These are phyloP conservation scores for Penicillium canariense DNA, from an alignment of 495 filamentous ascomycete species.

Conservation along the genomic window DNA sequence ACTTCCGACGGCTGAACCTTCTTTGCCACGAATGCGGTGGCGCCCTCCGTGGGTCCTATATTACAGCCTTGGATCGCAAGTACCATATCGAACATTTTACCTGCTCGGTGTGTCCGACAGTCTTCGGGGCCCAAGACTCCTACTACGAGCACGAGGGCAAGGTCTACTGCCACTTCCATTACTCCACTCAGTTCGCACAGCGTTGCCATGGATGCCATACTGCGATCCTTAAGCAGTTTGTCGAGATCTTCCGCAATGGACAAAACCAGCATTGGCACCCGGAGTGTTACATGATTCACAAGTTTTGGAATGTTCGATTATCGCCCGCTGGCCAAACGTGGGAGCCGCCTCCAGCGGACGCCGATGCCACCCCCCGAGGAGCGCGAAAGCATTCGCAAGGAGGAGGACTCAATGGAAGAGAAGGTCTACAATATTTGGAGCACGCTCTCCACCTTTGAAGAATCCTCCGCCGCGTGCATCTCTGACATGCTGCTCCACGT, in stretches of 20 bases:
- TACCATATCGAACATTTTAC: constrained; percentile 99
- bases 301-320: constrained; percentile 98
- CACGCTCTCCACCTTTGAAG: constrained; percentile 93
- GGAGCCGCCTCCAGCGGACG: constrained; percentile 48
- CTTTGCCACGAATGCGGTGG: constrained; percentile 90
- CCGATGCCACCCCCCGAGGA: constrained; percentile 69
- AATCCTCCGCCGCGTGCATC: constrained; percentile 96
- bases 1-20: constrained; percentile 88
- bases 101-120: constrained; percentile 92
- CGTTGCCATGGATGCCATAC: constrained; percentile 95
- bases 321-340: constrained; percentile 54
- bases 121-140: constrained; percentile 96
- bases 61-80: constrained; percentile 94
- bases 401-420: constrained; percentile 93
- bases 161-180: constrained; percentile 98
- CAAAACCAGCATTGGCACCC: constrained; percentile 99
- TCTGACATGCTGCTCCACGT: constrained; percentile 99
- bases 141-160: constrained; percentile 98
- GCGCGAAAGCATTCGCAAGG: constrained; percentile 70
- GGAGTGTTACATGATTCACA: constrained; percentile 99
- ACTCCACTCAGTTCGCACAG: constrained; percentile 96
- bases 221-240: constrained; percentile 98
- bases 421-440: constrained; percentile 99
- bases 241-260: constrained; percentile 96
- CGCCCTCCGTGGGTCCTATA: constrained; percentile 94